Evolutionary conservation across 1,284 basidiomycete species (phyloP).

Genomic region (Sanghuangporus baumii): DNA sequence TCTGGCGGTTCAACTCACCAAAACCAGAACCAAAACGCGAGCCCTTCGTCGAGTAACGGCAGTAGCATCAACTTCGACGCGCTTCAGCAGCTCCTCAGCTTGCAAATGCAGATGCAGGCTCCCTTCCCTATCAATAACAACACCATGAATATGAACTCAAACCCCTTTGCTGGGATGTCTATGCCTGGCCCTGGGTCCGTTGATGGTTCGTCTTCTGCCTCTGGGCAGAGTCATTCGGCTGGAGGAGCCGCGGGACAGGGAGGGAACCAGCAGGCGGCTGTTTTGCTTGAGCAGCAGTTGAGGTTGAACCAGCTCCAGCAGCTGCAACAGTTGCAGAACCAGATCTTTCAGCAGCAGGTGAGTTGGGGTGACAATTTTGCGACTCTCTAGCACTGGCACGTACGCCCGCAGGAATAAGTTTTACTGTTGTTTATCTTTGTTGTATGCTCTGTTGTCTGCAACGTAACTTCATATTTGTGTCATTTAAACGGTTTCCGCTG

Average conservation of each 20-base stretch:
- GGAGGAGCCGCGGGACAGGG: not conserved
- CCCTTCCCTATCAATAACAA: not conserved
- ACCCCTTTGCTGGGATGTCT: not conserved
- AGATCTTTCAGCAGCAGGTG: slow-evolving; percentile 83
- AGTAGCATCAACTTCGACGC: slow-evolving; percentile 10
- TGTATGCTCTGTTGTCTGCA: not conserved
- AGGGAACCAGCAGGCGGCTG: not conserved
- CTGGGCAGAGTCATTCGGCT: not conserved
- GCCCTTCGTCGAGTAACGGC: not conserved
- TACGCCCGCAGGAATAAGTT: not conserved
- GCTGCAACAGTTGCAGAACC: slow-evolving; percentile 70
- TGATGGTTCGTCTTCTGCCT: not conserved
- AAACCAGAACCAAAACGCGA: not conserved
- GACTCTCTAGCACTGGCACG: no score
- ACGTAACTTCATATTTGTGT: not conserved
- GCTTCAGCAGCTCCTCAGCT: slow-evolving; percentile 14
- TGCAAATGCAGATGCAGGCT: slow-evolving; percentile 8
- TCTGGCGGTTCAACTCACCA: no score
- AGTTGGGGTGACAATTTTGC: slow-evolving; percentile 16
- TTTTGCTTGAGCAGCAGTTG: slow-evolving; percentile 56
- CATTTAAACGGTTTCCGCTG: not conserved
- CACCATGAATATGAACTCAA: not conserved
- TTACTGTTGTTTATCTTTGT: not conserved
- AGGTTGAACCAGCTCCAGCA: slow-evolving; percentile 70
- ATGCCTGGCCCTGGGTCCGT: not conserved